Conservation (phyloP, 1,139 yeast species). For the Hyphopichia fennica region DNA sequence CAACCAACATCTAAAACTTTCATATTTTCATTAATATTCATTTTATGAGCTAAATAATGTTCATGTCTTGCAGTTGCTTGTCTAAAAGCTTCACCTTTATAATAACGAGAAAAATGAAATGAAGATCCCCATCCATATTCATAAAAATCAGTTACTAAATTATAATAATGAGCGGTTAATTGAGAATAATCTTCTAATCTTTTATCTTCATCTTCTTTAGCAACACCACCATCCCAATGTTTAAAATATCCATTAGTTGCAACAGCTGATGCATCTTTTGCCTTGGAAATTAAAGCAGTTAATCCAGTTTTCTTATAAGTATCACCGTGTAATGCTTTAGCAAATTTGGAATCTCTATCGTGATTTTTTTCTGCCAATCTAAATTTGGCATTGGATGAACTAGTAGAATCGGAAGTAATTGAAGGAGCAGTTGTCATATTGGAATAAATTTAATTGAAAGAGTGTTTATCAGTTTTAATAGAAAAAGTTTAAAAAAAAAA, state of each 20-base stretch:
- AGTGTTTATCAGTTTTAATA: too few species aligned
- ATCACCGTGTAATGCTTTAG: conserved; percentile 85
- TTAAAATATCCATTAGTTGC: conserved; percentile 91
- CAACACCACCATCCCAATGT: conserved; percentile 93
- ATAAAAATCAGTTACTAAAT: conserved; percentile 93
- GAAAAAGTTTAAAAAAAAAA: too few species aligned
- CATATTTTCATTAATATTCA: conserved; percentile 76
- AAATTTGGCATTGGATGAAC: conserved; percentile 3
- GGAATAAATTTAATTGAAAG: background rate
- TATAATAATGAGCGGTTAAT: conserved; percentile 93
- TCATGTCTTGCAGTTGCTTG: conserved; percentile 98
- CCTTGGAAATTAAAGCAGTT: conserved; percentile 71
- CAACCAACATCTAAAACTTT: conserved; percentile 97
- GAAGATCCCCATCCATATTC: conserved; percentile 99
- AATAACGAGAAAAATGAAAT: conserved; percentile 96
- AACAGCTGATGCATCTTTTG: conserved; percentile 74
- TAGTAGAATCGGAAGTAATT: conserved; percentile 1
- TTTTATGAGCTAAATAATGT: conserved; percentile 87
- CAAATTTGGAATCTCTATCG: conserved; percentile 60
- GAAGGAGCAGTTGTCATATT: conserved; percentile 4
- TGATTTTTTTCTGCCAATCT: conserved; percentile 38
- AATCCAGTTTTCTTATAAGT: conserved; percentile 69
- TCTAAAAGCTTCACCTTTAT: conserved; percentile 87
- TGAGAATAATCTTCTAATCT: conserved; percentile 85
- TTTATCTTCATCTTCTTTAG: conserved; percentile 71